Conservation (phyloP, 345 rosid genomes). For the Zanthoxylum bungeanum region DNA sequence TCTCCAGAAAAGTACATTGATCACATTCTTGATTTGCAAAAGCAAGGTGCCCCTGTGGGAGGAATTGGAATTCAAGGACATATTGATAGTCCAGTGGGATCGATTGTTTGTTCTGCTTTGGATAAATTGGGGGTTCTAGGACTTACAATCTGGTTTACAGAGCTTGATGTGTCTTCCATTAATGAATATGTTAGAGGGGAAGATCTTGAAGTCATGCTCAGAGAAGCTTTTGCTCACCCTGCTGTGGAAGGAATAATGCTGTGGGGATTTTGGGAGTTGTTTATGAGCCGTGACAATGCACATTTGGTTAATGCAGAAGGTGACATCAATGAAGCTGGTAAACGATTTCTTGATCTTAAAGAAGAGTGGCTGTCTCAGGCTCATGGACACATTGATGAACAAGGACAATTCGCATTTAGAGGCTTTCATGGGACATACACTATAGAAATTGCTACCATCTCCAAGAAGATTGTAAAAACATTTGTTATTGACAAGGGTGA, state of each 20-base stretch:
- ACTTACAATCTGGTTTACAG: slow-evolving; percentile 94
- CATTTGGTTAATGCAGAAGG: slow-evolving; percentile 93
- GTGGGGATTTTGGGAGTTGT: slow-evolving; percentile 99
- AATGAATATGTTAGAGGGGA: slow-evolving; percentile 85
- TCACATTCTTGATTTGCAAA: slow-evolving; percentile 67
- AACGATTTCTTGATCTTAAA: slow-evolving; percentile 63
- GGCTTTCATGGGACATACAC: slow-evolving; percentile 81
- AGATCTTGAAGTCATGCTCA: slow-evolving; percentile 91
- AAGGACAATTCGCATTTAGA: slow-evolving; percentile 57
- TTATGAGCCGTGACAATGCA: slow-evolving; percentile 71
- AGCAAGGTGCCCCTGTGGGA: slow-evolving; percentile 78
- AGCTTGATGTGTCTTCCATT: slow-evolving; percentile 77
- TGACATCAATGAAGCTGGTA: slow-evolving; percentile 80
- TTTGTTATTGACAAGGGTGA: slow-evolving; percentile 65
- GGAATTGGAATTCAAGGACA: slow-evolving; percentile 97
- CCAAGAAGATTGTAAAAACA: slow-evolving; percentile 42
- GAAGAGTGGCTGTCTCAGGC: slow-evolving; percentile 64
- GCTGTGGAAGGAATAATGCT: slow-evolving; percentile 93
- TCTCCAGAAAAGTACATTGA: slow-evolving; percentile 70
- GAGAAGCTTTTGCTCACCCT: slow-evolving; percentile 92
- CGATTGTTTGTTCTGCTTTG: slow-evolving; percentile 62
- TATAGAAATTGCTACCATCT: slow-evolving; percentile 43
- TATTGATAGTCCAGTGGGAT: slow-evolving; percentile 78
- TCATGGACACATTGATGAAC: slow-evolving; percentile 50
- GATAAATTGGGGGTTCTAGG: slow-evolving; percentile 76